phyloP scores from a whole-genome alignment of 768 basidiomycete species.

The Clitopilus hobsonii region DNA sequence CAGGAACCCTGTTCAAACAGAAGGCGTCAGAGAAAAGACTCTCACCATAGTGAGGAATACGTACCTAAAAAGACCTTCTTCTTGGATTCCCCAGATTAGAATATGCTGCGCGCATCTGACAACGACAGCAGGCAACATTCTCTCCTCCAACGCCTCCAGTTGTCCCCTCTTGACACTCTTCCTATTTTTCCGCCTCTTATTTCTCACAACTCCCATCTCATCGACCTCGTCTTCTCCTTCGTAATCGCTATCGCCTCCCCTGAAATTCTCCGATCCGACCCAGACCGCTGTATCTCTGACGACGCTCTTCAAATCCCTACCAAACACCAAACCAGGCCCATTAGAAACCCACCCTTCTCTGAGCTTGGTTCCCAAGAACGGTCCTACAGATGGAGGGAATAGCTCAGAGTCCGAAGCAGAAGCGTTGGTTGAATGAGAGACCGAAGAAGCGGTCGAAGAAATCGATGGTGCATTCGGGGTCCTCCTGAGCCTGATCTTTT shows the following conservation, averaged over 20 bases:
- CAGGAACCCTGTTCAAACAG: conserved; percentile 64
- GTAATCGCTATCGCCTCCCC: conserved; percentile 16
- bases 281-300: conserved; percentile 53
- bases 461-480: conserved; percentile 61
- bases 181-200: conserved; percentile 14
- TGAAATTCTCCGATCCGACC: conserved; percentile 15
- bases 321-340: conserved; percentile 55
- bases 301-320: conserved; percentile 48
- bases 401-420: conserved; percentile 31
- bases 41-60: neutral
- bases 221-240: conserved; percentile 15
- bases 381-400: conserved; percentile 33
- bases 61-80: conserved; percentile 83
- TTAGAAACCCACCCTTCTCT: conserved; percentile 24
- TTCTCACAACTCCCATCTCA: conserved; percentile 20
- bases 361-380: conserved; percentile 49
- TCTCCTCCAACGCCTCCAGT: conserved; percentile 37
- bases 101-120: conserved; percentile 82
- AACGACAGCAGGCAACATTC: conserved; percentile 68
- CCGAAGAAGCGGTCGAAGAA: conserved; percentile 35
- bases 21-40: conserved; percentile 9
- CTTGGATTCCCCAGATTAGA: conserved; percentile 76
- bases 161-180: conserved; percentile 18
- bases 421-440: conserved; percentile 15
- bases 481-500: conserved; percentile 38